Conservation (phyloP, 139 green algal genomes). For the Trebouxia sp. region DNA sequence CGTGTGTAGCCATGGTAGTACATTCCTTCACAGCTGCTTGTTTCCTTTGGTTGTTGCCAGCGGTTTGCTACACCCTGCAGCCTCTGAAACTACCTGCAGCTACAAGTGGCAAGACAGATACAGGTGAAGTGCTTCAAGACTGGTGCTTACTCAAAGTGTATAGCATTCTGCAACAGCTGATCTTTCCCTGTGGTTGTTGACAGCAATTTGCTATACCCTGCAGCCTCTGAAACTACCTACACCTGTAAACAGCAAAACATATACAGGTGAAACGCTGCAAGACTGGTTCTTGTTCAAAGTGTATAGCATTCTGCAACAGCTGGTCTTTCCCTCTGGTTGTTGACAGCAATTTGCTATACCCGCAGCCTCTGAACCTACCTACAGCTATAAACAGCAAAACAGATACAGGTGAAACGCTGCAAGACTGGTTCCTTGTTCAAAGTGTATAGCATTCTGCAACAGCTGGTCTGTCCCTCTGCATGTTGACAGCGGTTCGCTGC, state of each 20-base stretch:
- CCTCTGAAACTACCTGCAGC: conserved; percentile 48
- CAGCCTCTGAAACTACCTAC: conserved; percentile 48
- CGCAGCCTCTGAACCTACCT: conserved; percentile 43
- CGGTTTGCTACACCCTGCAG: conserved; percentile 52
- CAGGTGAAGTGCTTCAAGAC: too few relatives aligned
- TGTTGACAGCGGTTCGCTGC: conserved; percentile 78
- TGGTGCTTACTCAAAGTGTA: too few relatives aligned
- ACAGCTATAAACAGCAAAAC: conserved; percentile 44
- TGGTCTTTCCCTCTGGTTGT: too few relatives aligned
- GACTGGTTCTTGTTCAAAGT: too few relatives aligned
- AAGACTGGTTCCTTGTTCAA: too few relatives aligned
- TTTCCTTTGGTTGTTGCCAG: conserved; percentile 86
- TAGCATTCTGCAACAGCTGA: too few relatives aligned
- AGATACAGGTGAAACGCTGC: conserved; percentile 35
- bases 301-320: too few relatives aligned
- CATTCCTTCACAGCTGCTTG: conserved; percentile 78
- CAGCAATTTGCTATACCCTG: conserved; percentile 60
- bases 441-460: too few relatives aligned
- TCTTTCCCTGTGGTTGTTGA: conserved; percentile 85
- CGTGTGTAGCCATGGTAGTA: too few relatives aligned
- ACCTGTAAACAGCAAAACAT: conserved; percentile 38
- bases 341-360: conserved; percentile 71
- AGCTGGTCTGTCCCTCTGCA: too few relatives aligned
- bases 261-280: conserved; percentile 36
- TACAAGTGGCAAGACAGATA: conserved; percentile 38